These are phyloP conservation scores for Ophiostoma ips DNA, from an alignment of 2,329 filamentous ascomycete genomes.

Conservation along the genomic window DNA sequence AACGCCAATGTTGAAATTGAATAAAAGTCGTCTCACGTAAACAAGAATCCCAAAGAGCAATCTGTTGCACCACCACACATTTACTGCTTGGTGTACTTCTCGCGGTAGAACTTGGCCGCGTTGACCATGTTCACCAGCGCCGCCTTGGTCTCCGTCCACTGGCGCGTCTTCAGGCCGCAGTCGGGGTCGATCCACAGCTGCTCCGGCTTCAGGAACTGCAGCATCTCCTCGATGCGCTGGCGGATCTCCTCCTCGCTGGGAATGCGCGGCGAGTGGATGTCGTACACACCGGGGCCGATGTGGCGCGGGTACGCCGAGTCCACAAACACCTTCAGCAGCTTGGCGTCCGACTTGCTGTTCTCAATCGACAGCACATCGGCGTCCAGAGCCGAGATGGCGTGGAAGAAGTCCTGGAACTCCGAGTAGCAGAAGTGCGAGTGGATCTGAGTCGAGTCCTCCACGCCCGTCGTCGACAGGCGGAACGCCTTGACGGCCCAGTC, in stretches of 20 bases:
- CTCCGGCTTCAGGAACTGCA: slow-evolving; percentile 89
- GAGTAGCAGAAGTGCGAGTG: slow-evolving; percentile 99
- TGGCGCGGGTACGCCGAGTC: slow-evolving; percentile 95
- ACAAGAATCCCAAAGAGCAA: slow-evolving; percentile 3
- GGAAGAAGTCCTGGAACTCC: slow-evolving; percentile 99
- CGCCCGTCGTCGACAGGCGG: slow-evolving; percentile 86
- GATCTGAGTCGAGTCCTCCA: slow-evolving; percentile 93
- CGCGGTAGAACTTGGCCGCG: slow-evolving; percentile 91
- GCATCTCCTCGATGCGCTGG: slow-evolving; percentile 95
- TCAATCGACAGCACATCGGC: slow-evolving; percentile 97
- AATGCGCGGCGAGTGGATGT: slow-evolving; percentile 98
- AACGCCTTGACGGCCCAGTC: slow-evolving; percentile 96
- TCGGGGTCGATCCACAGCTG: slow-evolving; percentile 99
- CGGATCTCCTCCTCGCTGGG: slow-evolving; percentile 97
- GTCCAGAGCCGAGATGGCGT: slow-evolving; percentile 95
- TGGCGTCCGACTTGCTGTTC: slow-evolving; percentile 99
- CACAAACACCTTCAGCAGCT: slow-evolving; percentile 97
- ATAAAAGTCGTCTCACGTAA: slow-evolving; percentile 12
- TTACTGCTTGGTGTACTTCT: slow-evolving; percentile 62
- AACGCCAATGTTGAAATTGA: slow-evolving; percentile 16
- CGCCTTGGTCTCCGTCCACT: slow-evolving; percentile 98
- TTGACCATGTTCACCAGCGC: slow-evolving; percentile 94
- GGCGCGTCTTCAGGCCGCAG: slow-evolving; percentile 97
- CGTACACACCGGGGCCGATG: slow-evolving; percentile 98
- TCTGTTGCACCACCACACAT: slow-evolving; percentile 7